Evolutionary conservation across 805 yeast species (phyloP).

Genomic region (Metschnikowia lachancei): DNA sequence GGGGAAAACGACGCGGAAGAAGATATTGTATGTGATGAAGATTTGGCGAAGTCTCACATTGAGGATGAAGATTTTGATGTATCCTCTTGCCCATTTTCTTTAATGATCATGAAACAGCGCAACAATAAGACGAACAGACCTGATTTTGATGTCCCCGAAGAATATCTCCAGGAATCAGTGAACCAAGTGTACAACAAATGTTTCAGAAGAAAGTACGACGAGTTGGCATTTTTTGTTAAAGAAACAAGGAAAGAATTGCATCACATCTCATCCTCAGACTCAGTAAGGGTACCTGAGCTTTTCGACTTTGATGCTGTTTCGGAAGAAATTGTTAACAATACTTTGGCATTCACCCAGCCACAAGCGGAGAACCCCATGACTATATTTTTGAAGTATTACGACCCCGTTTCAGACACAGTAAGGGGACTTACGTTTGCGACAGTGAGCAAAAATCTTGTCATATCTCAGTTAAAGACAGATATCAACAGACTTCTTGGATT

Average conservation of each 20-base stretch:
- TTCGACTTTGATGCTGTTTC: constrained; percentile 25
- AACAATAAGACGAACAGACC: constrained; percentile 71
- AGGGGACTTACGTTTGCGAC: constrained; percentile 62
- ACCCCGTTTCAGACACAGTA: constrained; percentile 50
- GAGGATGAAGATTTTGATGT: constrained; percentile 5
- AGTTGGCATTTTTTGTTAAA: constrained; percentile 63
- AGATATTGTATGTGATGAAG: not conserved
- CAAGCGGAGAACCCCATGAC: constrained; percentile 24
- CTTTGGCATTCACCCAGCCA: constrained; percentile 15
- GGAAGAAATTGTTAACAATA: constrained; percentile 13
- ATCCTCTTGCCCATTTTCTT: constrained; percentile 41
- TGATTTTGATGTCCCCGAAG: constrained; percentile 35
- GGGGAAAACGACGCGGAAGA: constrained; percentile 2
- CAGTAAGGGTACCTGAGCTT: constrained; percentile 20
- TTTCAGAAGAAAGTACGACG: constrained; percentile 46
- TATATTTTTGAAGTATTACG: constrained; percentile 64
- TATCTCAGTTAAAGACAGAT: constrained; percentile 41
- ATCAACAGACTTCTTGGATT: constrained; percentile 44
- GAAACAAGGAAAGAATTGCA: constrained; percentile 47
- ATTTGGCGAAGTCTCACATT: not conserved
- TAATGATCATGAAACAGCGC: constrained; percentile 66
- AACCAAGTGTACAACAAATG: constrained; percentile 50
- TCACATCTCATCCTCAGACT: constrained; percentile 12
- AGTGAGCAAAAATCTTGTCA: constrained; percentile 47
- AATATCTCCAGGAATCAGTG: constrained; percentile 39